Evolutionary conservation across 108 stramenopile species (phyloP).

Genomic region (Nitzschia sp.): DNA sequence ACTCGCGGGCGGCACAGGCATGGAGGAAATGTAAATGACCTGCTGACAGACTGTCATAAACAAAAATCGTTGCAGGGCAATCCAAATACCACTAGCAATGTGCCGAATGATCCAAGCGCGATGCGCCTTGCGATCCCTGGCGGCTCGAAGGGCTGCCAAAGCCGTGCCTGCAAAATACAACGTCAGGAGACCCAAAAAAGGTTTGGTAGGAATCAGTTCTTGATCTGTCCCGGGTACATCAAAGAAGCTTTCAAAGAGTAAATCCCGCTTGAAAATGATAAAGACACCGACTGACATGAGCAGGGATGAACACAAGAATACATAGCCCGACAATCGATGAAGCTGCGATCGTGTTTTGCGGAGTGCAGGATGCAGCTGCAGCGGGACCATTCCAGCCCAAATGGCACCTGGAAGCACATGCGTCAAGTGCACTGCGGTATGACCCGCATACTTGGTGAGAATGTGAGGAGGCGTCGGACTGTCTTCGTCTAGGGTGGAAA

Average conservation of each 20-base stretch:
- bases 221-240: neutral
- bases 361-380: constrained; percentile 28
- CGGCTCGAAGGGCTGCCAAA: constrained; percentile 1
- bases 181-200: neutral
- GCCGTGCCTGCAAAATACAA: constrained; percentile 5
- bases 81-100: constrained; percentile 18
- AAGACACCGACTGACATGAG: constrained; percentile 13
- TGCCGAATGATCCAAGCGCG: constrained; percentile 16
- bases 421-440: constrained; percentile 20
- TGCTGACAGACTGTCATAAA: neutral
- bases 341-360: constrained; percentile 8
- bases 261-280: constrained; percentile 7
- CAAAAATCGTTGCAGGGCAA: constrained; percentile 14
- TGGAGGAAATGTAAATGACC: neutral
- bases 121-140: constrained; percentile 8
- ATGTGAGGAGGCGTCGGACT: neutral
- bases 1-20: neutral
- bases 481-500: neutral
- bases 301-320: constrained; percentile 14
- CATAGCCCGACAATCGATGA: constrained; percentile 20
- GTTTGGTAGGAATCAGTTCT: neutral
- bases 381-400: constrained; percentile 24
- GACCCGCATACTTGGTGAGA: constrained; percentile 25
- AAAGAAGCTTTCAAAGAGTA: constrained; percentile 13
- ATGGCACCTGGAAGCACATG: constrained; percentile 25